These are phyloP conservation scores for Pulveroboletus sp. DNA, from an alignment of 768 basidiomycete species.

Conservation along the genomic window DNA sequence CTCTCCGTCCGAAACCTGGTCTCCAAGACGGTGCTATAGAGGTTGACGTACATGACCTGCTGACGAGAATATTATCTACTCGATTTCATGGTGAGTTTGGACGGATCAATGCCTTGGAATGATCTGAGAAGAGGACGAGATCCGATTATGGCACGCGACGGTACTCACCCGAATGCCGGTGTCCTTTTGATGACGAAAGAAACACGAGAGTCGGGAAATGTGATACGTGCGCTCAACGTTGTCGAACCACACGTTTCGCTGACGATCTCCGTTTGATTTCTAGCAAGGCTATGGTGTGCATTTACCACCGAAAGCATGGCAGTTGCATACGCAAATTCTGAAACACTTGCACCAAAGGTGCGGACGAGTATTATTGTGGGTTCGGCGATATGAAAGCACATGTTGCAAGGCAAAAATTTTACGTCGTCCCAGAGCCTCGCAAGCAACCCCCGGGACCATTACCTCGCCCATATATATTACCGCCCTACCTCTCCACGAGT, in stretches of 20 bases:
- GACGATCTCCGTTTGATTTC: neutral
- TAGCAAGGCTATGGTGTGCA: slow-evolving; percentile 77
- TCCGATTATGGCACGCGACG: slow-evolving; percentile 36
- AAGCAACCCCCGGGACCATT: slow-evolving; percentile 10
- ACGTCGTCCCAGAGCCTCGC: slow-evolving; percentile 21
- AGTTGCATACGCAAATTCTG: slow-evolving; percentile 62
- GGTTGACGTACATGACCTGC: slow-evolving; percentile 54
- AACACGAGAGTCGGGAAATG: slow-evolving; percentile 23
- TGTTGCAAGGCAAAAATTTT: slow-evolving; percentile 34
- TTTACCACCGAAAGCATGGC: slow-evolving; percentile 86
- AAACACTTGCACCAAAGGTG: slow-evolving; percentile 58
- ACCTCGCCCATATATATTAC: slow-evolving; percentile 55
- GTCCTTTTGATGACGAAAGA: slow-evolving; percentile 59
- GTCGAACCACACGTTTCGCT: neutral
- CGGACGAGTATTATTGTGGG: neutral
- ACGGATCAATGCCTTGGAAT: neutral
- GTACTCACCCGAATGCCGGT: slow-evolving; percentile 54
- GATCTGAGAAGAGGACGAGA: slow-evolving; percentile 25
- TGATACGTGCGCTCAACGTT: slow-evolving; percentile 25
- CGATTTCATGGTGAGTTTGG: slow-evolving; percentile 52
- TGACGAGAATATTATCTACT: slow-evolving; percentile 44
- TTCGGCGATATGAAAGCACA: neutral
- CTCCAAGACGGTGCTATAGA: slow-evolving; percentile 24
- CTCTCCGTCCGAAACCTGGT: slow-evolving; percentile 24
- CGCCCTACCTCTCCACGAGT: slow-evolving; percentile 40